Evolutionary conservation across 306 rosid species (phyloP), one percentile per base, ranked within the genome.

Genomic region (Citrullus colocynthis): DNA sequence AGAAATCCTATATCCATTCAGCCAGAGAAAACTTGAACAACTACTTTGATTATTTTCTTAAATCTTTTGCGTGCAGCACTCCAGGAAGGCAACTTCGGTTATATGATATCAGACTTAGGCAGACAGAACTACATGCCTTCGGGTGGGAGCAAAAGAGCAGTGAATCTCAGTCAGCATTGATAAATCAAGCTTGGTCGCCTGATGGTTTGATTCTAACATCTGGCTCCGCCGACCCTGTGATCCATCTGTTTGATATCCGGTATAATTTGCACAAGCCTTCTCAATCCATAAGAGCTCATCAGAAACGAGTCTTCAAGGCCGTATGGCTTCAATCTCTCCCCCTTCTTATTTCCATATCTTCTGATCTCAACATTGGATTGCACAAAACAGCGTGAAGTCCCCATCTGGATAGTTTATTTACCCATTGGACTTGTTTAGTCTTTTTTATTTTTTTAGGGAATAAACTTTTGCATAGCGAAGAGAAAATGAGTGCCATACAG

Each of bases 101-200:
- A 73, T 92, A 71, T 79, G 99, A 96, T 82, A 88, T 92, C 73
- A 80, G 99, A 85, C 82, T 92, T 78, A 86, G 96, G 82, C 90
- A 84, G 79, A 86, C 91, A 52, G 98, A 96, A 86, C 81, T 96
- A 64, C 99, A 96, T 83, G 91, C 85, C 21, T 92, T 96, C 77
- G 99, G 99, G 59, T 96, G 99, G 99, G 93, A 91, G 88, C 99
- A 96, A 85, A 96, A 92, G 71, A 92, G 93, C 85, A 96, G 98
- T 62, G 99, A 96, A 11, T 96, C 98, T 73, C 99, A 92, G 82
- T 96, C 99, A 7, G 99, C 99, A 63, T 82, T 96, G 75, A 91
- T 96, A 83, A 96, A 92, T 79, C 99, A 96, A 79, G 88, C 97
- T 51, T 96, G 99, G 99, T 96, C 99, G 75, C 98, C 98, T 34